Evolutionary conservation across 768 basidiomycete species (phyloP), one percentile per base, ranked within the genome.

Genomic region (Leccinellum albellum): DNA sequence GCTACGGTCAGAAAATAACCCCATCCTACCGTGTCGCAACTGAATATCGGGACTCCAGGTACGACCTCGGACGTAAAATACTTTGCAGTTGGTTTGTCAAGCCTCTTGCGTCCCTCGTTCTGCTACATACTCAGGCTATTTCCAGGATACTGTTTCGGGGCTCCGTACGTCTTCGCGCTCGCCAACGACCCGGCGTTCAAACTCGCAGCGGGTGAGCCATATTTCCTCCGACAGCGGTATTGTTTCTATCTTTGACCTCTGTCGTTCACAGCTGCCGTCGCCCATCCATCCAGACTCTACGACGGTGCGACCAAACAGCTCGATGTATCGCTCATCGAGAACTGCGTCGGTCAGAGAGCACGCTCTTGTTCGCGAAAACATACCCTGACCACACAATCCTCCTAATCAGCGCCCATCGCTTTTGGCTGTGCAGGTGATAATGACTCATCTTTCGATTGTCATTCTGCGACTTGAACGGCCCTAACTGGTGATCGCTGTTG

Each of bases 121-220:
- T 26, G 51, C 44, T 21, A 7, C n/a, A n/a, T n/a, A n/a, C 28
- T 46, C 42, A 50, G 14, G 14, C 32, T 9, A 2, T 10, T 4
- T 45, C 17, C 28, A 84, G 82, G 83, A 12, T 83, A 83, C 58
- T 86, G 82, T 62, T 84, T 84, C 57, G 82, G 83, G 6, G 84
- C 74, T 0, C 82, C 82, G 0, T 82, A 75, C 53, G 76, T 75
- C 8, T 73, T 84, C 51, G 73, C 81, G 6, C 72, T 79, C 3
- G 75, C 77, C 7, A 79, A 72, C 0, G 78, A 81, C 46, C 72
- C 76, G 33, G 64, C 50, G 3, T 70, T 70, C 56, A 51, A 63
- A 7, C 68, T 82, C n/a, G 70, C 74, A 1, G 81, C 82, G 17
- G 77, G 83, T 83, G 64, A 21, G 73, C 29, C 1, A 1, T 3